Conservation (phyloP, 306 rosid genomes). For the Luffa aegyptiaca region DNA sequence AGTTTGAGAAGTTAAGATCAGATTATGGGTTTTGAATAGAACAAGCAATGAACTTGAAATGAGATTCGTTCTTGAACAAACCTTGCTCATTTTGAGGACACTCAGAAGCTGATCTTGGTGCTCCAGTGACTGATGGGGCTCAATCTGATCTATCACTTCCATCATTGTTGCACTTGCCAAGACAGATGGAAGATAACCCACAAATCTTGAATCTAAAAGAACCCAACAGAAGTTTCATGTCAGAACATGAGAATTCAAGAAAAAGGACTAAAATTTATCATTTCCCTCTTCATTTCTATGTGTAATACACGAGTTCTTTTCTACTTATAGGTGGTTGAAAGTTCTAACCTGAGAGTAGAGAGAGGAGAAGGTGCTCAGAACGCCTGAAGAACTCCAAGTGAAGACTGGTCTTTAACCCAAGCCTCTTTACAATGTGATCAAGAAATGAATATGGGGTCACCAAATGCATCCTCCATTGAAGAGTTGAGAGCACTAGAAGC, state of each 20-base stretch:
- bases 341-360: slow-evolving; percentile 40
- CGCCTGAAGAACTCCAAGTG: slow-evolving; percentile 51
- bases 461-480: slow-evolving; percentile 70
- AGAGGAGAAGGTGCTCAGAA: slow-evolving; percentile 47
- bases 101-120: slow-evolving; percentile 46
- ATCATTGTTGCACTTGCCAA: slow-evolving; percentile 58
- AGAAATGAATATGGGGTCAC: slow-evolving; percentile 56
- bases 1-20: slow-evolving; percentile 1
- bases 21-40: neutral
- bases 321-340: neutral
- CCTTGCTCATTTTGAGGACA: slow-evolving; percentile 51
- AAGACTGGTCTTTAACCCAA: slow-evolving; percentile 45
- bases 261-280: neutral
- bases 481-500: slow-evolving; percentile 44
- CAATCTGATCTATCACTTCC: slow-evolving; percentile 51
- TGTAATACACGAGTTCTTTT: neutral
- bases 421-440: slow-evolving; percentile 54
- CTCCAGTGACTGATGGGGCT: slow-evolving; percentile 28
- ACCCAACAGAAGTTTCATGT: neutral
- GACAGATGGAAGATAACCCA: slow-evolving; percentile 52
- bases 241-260: neutral
- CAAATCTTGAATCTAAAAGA: slow-evolving; percentile 46
- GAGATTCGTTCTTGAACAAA: slow-evolving; percentile 7
- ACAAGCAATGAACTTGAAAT: neutral
- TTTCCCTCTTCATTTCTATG: neutral